Percentiles rank a stretch among this genome's conserved stretches.
Evolutionary conservation across 208 protist species (phyloP).

Genomic region (Balamuthia mandrillaris): DNA sequence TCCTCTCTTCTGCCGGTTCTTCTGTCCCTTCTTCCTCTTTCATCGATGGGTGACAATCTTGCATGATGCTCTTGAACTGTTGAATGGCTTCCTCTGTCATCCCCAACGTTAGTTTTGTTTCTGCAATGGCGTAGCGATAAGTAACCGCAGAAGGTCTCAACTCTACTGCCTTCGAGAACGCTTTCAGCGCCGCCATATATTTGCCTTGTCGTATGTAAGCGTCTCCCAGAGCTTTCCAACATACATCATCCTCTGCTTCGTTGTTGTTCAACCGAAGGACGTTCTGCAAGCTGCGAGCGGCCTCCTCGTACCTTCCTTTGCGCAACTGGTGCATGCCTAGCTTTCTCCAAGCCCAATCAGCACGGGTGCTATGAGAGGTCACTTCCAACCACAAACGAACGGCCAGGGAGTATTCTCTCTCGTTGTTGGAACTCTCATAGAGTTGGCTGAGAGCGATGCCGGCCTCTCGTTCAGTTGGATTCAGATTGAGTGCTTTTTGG

Average conservation of each 20-base stretch:
- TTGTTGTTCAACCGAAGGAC: background rate
- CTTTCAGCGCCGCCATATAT: conserved; percentile 24
- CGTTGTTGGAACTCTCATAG: no score
- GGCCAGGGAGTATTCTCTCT: no score
- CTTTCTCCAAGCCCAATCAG: conserved; percentile 16
- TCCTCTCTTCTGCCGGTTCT: no score
- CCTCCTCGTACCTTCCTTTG: background rate
- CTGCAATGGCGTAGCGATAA: background rate
- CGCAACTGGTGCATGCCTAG: background rate
- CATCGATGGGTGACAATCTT: no score
- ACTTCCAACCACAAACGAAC: conserved; percentile 22
- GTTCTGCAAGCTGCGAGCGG: conserved; percentile 16
- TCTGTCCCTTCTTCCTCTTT: no score
- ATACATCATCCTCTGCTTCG: no score
- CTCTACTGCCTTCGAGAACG: background rate
- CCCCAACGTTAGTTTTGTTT: background rate
- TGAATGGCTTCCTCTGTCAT: background rate
- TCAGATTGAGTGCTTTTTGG: background rate
- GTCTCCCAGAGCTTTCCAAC: conserved; percentile 17
- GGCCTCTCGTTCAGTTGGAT: background rate
- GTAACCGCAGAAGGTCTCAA: background rate
- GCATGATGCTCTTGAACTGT: conserved; percentile 14
- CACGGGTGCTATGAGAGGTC: background rate
- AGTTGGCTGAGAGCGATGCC: background rate
- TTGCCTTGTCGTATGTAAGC: conserved; percentile 1